Conservation (phyloP, 108 stramenopile genomes). For the Aureococcus anophagefferens region DNA sequence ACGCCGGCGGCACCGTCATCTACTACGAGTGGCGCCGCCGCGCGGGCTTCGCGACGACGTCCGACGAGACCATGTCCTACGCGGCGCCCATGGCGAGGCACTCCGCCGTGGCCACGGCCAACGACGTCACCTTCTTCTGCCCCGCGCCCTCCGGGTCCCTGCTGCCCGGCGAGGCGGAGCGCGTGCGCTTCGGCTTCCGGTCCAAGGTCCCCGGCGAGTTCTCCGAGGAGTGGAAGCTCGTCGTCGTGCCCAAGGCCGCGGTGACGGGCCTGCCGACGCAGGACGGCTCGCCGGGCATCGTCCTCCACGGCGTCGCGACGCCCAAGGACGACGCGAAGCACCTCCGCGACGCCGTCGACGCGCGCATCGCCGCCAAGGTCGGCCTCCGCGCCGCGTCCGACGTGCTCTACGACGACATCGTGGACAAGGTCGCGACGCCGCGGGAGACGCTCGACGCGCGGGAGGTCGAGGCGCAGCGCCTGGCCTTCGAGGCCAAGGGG, state of each 20-base stretch:
- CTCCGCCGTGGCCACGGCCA: background rate
- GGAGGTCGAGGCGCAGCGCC: background rate
- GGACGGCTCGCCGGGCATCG: background rate
- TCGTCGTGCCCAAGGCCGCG: background rate
- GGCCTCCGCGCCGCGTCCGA: background rate
- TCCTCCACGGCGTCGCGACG: background rate
- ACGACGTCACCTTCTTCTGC: slow-evolving; percentile 5
- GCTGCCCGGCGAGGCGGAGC: background rate
- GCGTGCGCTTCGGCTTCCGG: background rate
- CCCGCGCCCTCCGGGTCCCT: background rate
- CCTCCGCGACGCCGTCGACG: background rate
- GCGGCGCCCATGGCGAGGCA: background rate
- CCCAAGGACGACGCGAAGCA: background rate
- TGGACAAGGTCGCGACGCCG: background rate
- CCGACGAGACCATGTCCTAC: too few species aligned
- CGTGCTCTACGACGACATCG: background rate
- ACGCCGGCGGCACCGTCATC: slow-evolving; percentile 1
- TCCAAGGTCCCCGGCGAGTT: slow-evolving; percentile 1
- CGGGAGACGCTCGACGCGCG: background rate
- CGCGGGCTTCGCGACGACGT: too few species aligned
- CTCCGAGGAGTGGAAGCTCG: slow-evolving; percentile 1
- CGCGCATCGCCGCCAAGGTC: background rate
- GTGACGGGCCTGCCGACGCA: background rate
- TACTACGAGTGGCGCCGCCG: slow-evolving; percentile 6
- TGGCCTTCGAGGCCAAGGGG: background rate